A percentile compares a stretch with the other conserved stretches of the same genome.
Conservation (phyloP, 176 grass and related monocot species). For the Bonia amplexicaulis region DNA sequence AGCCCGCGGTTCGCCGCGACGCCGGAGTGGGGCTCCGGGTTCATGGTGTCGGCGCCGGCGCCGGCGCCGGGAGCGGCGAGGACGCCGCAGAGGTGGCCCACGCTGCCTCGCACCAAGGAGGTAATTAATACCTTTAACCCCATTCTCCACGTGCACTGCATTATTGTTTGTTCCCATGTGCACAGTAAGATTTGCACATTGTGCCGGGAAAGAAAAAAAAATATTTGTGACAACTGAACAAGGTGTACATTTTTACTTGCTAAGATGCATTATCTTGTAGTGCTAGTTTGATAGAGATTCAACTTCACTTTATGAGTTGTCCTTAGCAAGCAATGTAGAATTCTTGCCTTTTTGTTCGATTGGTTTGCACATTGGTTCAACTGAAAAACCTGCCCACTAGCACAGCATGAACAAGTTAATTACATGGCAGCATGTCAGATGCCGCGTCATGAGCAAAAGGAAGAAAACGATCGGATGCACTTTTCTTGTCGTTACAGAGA, state of each 20-base stretch:
- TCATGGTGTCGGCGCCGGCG: constrained; percentile 37
- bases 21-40: constrained; percentile 43
- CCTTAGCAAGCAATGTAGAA: not conserved
- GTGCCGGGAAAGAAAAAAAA: not conserved
- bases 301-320: not conserved
- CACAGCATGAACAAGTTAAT: not conserved
- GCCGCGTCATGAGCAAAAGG: not conserved
- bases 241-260: not conserved
- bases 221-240: not conserved
- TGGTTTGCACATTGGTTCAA: not conserved
- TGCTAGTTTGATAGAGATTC: not conserved
- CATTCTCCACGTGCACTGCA: constrained; percentile 28
- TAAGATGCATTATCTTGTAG: not conserved
- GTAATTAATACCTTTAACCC: constrained; percentile 14
- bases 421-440: constrained; percentile 15
- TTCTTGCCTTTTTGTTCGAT: not conserved
- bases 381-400: not conserved
- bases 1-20: constrained; percentile 51
- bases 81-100: constrained; percentile 47
- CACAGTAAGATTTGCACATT: constrained; percentile 11
- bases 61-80: not conserved
- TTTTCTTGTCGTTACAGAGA: constrained; percentile 21
- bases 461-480: not conserved
- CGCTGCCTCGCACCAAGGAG: constrained; percentile 41
- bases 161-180: constrained; percentile 22